A percentile compares a stretch with the other conserved stretches of the same genome.
Evolutionary conservation across 805 yeast species (phyloP).

Genomic region (Candida vaughaniae): DNA sequence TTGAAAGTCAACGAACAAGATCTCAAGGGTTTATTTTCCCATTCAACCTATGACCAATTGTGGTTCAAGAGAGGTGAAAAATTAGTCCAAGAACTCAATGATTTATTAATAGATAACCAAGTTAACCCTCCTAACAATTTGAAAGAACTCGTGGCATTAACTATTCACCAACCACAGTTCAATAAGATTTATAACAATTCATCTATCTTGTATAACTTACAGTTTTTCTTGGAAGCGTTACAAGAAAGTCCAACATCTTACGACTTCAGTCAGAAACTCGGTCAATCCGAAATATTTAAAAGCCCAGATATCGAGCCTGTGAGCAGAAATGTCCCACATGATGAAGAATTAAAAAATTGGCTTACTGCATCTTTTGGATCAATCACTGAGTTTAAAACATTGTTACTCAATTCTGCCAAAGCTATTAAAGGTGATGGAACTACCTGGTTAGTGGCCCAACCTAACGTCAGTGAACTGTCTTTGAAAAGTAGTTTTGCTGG

Average conservation of each 20-base stretch:
- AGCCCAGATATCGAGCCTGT: conserved; percentile 39
- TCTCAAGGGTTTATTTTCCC: conserved; percentile 36
- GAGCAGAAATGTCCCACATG: conserved; percentile 33
- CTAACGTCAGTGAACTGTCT: conserved; percentile 27
- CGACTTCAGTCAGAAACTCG: conserved; percentile 18
- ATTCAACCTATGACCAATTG: conserved; percentile 30
- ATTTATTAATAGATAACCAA: conserved; percentile 26
- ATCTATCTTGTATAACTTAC: conserved; percentile 47
- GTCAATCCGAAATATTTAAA: conserved; percentile 35
- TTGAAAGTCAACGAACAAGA: conserved; percentile 24
- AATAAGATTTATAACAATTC: conserved; percentile 45
- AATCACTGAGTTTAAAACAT: conserved; percentile 67
- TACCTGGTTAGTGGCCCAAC: conserved; percentile 82
- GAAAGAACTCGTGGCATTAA: conserved; percentile 35
- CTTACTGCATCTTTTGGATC: conserved; percentile 71
- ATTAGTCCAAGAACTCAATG: conserved; percentile 35
- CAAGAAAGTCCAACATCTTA: conserved; percentile 21
- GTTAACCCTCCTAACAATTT: conserved; percentile 23
- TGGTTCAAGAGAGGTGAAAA: conserved; percentile 40
- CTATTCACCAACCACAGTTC: conserved; percentile 47
- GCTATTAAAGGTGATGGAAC: conserved; percentile 85
- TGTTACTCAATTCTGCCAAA: conserved; percentile 65
- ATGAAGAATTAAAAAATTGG: conserved; percentile 43
- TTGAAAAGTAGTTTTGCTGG: conserved; percentile 17
- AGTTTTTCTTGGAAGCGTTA: conserved; percentile 48